Conservation (phyloP, 176 grass and related monocot genomes). For the Eleusine indica region DNA sequence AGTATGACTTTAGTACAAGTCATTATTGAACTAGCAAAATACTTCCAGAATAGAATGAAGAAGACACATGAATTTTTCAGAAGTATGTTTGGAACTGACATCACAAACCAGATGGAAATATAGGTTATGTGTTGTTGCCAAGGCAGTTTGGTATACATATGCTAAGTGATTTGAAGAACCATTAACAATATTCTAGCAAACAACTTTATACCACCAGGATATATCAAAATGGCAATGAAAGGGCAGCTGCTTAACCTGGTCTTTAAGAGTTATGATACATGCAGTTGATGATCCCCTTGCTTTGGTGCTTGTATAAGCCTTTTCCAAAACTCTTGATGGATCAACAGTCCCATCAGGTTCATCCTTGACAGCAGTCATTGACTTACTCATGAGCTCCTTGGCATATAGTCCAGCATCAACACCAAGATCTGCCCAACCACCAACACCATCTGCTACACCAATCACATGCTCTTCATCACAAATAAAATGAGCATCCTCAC, state of each 20-base stretch:
- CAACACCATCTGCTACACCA: slow-evolving; percentile 96
- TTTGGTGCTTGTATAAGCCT: slow-evolving; percentile 85
- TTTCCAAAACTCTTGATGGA: slow-evolving; percentile 87
- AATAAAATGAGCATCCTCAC: slow-evolving; percentile 97
- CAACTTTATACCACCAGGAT: neutral
- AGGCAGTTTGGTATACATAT: neutral
- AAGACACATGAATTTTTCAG: neutral
- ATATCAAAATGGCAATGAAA: slow-evolving; percentile 2
- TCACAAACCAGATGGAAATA: neutral
- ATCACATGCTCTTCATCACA: slow-evolving; percentile 74
- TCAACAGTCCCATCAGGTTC: slow-evolving; percentile 78
- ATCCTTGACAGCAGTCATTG: slow-evolving; percentile 73
- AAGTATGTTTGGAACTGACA: neutral
- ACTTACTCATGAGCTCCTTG: slow-evolving; percentile 85
- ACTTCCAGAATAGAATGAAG: neutral
- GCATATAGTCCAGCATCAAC: slow-evolving; percentile 89
- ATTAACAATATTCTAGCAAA: neutral
- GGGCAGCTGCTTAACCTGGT: slow-evolving; percentile 53
- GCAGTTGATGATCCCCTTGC: slow-evolving; percentile 93
- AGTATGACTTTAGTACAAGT: neutral
- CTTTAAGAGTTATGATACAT: slow-evolving; percentile 90
- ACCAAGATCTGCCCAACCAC: slow-evolving; percentile 92
- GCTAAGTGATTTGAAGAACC: neutral
- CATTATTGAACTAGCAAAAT: neutral
- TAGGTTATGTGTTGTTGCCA: neutral